phyloP scores from a whole-genome alignment of 176 grass and related monocot species.

The Elaeis guineensis region DNA sequence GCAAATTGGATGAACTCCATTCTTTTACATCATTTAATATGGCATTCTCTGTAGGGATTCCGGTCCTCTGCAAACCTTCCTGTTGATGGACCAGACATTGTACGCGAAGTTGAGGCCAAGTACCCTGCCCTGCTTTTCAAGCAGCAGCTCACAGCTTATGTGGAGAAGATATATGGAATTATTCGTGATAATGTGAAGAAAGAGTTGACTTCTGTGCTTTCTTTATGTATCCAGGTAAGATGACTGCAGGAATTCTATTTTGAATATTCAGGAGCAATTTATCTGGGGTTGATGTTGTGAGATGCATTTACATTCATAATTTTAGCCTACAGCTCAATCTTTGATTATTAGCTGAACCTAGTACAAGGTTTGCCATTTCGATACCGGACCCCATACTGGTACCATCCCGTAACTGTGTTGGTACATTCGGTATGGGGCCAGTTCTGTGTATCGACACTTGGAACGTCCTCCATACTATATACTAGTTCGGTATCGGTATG shows the following conservation, averaged over 20 bases:
- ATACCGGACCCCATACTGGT: no score
- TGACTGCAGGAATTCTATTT: background rate
- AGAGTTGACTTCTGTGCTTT: conserved; percentile 67
- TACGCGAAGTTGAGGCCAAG: conserved; percentile 67
- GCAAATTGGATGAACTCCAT: no score
- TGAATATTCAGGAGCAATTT: background rate
- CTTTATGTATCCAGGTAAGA: conserved; percentile 68
- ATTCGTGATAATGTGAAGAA: conserved; percentile 87
- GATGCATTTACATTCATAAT: no score
- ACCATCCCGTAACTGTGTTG: no score
- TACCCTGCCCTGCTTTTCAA: conserved; percentile 99
- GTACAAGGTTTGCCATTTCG: no score
- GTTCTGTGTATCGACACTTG: no score
- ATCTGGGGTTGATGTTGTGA: no score
- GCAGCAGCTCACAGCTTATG: conserved; percentile 84
- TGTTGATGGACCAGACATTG: conserved; percentile 45
- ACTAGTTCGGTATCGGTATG: no score
- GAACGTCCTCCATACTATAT: no score
- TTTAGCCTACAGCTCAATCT: no score
- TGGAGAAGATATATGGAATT: conserved; percentile 79
- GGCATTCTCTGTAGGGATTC: conserved; percentile 52
- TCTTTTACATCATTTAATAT: conserved; percentile 5
- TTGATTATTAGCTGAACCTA: no score
- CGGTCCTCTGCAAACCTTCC: conserved; percentile 41
- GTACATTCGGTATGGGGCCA: no score